Conservation (phyloP, 2,329 filamentous ascomycete species). For the Penicillium brasilianum region DNA sequence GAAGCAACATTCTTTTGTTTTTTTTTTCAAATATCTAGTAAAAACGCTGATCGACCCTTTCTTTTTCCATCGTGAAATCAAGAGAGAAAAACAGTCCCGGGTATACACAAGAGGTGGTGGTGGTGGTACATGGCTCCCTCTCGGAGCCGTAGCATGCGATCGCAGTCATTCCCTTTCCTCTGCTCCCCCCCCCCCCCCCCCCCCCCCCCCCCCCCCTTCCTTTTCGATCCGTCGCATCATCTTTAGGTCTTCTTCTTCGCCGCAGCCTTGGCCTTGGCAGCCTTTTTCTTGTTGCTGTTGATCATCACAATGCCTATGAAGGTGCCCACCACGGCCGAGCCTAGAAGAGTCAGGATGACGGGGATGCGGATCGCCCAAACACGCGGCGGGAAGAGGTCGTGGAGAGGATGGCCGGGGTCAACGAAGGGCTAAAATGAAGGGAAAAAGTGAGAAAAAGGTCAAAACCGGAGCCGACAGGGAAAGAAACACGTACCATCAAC, state of each 20-base stretch:
- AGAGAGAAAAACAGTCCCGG: neutral
- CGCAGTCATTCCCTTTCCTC: neutral
- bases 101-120: constrained; percentile 15
- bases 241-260: constrained; percentile 81
- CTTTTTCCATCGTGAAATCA: neutral
- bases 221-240: constrained; percentile 9
- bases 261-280: constrained; percentile 85
- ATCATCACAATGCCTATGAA: constrained; percentile 99
- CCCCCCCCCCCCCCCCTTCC: too few species aligned
- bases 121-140: constrained; percentile 20
- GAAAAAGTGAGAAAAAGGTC: constrained; percentile 7
- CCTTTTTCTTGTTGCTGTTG: constrained; percentile 96
- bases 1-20: constrained; percentile 2
- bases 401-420: constrained; percentile 89
- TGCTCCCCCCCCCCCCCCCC: neutral
- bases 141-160: constrained; percentile 8
- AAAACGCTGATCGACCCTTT: neutral
- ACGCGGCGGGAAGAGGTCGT: constrained; percentile 93
- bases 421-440: constrained; percentile 78
- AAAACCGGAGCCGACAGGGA: neutral
- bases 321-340: constrained; percentile 89
- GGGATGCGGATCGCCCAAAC: constrained; percentile 99
- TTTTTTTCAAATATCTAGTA: constrained; percentile 1
- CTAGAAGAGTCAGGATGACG: constrained; percentile 91
- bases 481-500: constrained; percentile 73